phyloP scores from a whole-genome alignment of 805 yeast genomes.

The Yarrowia hollandica region DNA sequence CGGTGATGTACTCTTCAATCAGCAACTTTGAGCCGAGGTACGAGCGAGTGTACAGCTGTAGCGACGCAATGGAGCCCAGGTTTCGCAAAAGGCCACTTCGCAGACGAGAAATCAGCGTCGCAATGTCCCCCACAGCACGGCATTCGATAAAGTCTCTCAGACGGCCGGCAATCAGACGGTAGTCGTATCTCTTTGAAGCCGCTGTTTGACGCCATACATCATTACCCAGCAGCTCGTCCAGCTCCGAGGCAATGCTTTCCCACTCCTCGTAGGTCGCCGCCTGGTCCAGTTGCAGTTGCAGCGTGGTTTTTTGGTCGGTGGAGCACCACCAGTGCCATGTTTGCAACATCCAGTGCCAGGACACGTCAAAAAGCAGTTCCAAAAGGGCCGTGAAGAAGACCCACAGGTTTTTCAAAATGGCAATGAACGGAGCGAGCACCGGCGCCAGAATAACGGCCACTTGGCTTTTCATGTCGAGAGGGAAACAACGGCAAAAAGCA shows the following conservation, averaged over 20 bases:
- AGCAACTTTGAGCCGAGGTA: slow-evolving; percentile 85
- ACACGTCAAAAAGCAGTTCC: slow-evolving; percentile 30
- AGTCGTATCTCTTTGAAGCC: slow-evolving; percentile 78
- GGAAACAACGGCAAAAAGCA: too few relatives aligned
- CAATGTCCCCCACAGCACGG: slow-evolving; percentile 57
- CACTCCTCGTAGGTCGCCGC: slow-evolving; percentile 70
- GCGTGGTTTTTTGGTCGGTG: slow-evolving; percentile 36
- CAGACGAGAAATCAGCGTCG: slow-evolving; percentile 60
- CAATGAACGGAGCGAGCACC: slow-evolving; percentile 11
- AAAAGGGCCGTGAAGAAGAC: slow-evolving; percentile 27
- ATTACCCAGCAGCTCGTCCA: slow-evolving; percentile 46
- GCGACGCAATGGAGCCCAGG: slow-evolving; percentile 86
- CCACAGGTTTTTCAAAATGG: slow-evolving; percentile 22
- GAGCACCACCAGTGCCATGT: slow-evolving; percentile 31
- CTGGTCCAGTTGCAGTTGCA: slow-evolving; percentile 36
- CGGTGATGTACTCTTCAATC: slow-evolving; percentile 82
- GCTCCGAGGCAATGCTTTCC: slow-evolving; percentile 50
- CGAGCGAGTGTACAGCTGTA: slow-evolving; percentile 73
- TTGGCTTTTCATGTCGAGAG: background rate
- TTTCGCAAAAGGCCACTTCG: slow-evolving; percentile 84
- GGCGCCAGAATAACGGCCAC: slow-evolving; percentile 5
- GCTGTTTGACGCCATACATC: slow-evolving; percentile 71
- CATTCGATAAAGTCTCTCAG: slow-evolving; percentile 63
- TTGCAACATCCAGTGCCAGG: slow-evolving; percentile 30
- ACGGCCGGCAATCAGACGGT: slow-evolving; percentile 74